phyloP scores from a whole-genome alignment of 768 basidiomycete genomes.

The Cubamyces lactineus region DNA sequence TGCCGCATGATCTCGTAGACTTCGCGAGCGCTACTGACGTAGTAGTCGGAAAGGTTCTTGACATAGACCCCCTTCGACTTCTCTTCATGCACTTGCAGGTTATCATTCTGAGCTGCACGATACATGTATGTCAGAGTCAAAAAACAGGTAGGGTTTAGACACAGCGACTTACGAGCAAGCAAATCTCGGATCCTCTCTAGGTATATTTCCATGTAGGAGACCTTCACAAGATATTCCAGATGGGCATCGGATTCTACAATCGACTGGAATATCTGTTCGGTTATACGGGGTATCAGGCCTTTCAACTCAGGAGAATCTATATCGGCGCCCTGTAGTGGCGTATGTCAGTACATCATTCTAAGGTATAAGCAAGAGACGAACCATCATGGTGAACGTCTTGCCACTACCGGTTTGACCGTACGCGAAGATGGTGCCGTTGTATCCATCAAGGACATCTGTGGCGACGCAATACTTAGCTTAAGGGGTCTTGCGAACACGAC shows the following conservation, averaged over 20 bases:
- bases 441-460: conserved; percentile 95
- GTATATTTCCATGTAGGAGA: conserved; percentile 99
- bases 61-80: conserved; percentile 98
- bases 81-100: conserved; percentile 97
- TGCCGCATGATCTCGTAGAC: conserved; percentile 99
- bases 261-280: conserved; percentile 98
- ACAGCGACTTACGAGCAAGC: conserved; percentile 76
- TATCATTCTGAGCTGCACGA: conserved; percentile 87
- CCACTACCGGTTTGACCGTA: conserved; percentile 89
- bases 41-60: conserved; percentile 96
- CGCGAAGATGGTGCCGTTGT: conserved; percentile 95
- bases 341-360: conserved; percentile 18
- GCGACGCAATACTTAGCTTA: conserved; percentile 6
- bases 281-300: conserved; percentile 97
- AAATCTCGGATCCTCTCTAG: conserved; percentile 95
- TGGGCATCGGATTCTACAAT: conserved; percentile 95
- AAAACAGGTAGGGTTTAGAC: background rate
- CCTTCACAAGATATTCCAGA: conserved; percentile 98
- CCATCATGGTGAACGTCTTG: conserved; percentile 99
- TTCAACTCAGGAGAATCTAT: conserved; percentile 93
- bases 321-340: conserved; percentile 78
- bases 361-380: conserved; percentile 36
- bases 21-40: conserved; percentile 92
- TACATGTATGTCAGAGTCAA: background rate
- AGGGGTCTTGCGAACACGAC: background rate